phyloP scores from a whole-genome alignment of 1,139 yeast species.

The Chernovozyma aurita region DNA sequence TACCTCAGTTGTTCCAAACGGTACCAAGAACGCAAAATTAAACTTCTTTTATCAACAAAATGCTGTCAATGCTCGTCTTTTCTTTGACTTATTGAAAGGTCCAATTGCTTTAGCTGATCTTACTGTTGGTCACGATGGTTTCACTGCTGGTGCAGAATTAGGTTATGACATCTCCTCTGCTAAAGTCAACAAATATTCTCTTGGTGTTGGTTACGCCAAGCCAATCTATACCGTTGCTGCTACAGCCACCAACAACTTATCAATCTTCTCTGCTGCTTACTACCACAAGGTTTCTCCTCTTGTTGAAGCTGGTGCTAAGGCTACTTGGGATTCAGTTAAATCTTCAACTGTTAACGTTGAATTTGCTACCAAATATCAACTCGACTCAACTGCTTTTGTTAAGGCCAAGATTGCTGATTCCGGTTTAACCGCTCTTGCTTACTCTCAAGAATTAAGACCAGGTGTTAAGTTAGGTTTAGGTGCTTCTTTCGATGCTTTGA shows the following conservation, averaged over 20 bases:
- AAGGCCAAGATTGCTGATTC: slow-evolving; percentile 97
- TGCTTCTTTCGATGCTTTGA: slow-evolving; percentile 93
- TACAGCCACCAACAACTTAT: slow-evolving; percentile 84
- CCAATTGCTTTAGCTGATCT: slow-evolving; percentile 94
- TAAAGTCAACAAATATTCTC: slow-evolving; percentile 88
- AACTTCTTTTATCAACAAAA: slow-evolving; percentile 92
- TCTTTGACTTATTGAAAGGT: slow-evolving; percentile 92
- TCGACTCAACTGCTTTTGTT: slow-evolving; percentile 83
- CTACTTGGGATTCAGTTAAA: slow-evolving; percentile 83
- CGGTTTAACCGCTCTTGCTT: slow-evolving; percentile 90
- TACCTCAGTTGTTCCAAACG: slow-evolving; percentile 84
- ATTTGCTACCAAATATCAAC: slow-evolving; percentile 91
- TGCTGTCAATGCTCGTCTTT: slow-evolving; percentile 89
- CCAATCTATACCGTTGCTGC: slow-evolving; percentile 85
- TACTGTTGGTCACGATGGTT: slow-evolving; percentile 93
- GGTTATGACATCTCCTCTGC: slow-evolving; percentile 95
- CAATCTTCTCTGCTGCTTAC: slow-evolving; percentile 92
- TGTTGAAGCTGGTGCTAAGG: slow-evolving; percentile 97
- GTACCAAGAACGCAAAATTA: slow-evolving; percentile 85
- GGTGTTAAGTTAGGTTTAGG: slow-evolving; percentile 98
- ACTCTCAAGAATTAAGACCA: slow-evolving; percentile 93
- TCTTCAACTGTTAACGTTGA: slow-evolving; percentile 75
- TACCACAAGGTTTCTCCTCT: slow-evolving; percentile 90
- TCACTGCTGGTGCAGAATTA: slow-evolving; percentile 95
- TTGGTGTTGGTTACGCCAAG: slow-evolving; percentile 90